Evolutionary conservation across 1,284 basidiomycete genomes (phyloP), one percentile per base, ranked within the genome.

Genomic region (Leccinum pachyderme): DNA sequence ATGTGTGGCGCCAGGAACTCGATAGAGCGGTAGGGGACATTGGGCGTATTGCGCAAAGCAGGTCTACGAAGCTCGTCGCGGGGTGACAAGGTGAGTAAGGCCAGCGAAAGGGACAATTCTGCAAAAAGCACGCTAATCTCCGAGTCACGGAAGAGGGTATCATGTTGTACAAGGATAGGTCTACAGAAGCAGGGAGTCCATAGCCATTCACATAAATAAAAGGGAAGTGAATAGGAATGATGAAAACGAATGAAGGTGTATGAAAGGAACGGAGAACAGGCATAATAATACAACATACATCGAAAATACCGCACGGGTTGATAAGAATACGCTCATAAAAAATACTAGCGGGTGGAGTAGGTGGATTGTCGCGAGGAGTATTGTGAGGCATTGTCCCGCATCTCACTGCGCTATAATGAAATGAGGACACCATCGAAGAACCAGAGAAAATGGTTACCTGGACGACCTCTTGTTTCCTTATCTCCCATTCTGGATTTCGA

Each of bases 1-100:
- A 70, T 2, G 72, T 71, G 31, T 93, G 90, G 90, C 65, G 62
- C 48, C 62, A 61, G 7, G 93, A 95, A 70, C 73, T 92, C 54
- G 72, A 78, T 52, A 80, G 92, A 58, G 91, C 89, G 0, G 73
- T 94, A n/a, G 66, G 65, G 31, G 91, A 91, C 64, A 78, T 94
- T 15, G 89, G 88, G 52, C 68, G 67, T 57, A 95, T 95, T 56
- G 92, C 89, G 8, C 82, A 82, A 69, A 86, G 83, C 58, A 77
- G 92, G 57, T 59, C 89, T 64, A 64, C 61, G 31, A 71, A 69
- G 37, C 53, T 71, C 13, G 45, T 49, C 7, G 51, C 11, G n/a
- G 49, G 31, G 5, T 62, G 39, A 60, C 31, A 7, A 9, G 31
- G 57, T 63, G 48, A 49, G 53, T 31, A 35, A 49, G 28, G 24